Evolutionary conservation across 202 grass and related monocot species (phyloP), one percentile per base, ranked within the genome.

Genomic region (Cymbopogon flexuosus): DNA sequence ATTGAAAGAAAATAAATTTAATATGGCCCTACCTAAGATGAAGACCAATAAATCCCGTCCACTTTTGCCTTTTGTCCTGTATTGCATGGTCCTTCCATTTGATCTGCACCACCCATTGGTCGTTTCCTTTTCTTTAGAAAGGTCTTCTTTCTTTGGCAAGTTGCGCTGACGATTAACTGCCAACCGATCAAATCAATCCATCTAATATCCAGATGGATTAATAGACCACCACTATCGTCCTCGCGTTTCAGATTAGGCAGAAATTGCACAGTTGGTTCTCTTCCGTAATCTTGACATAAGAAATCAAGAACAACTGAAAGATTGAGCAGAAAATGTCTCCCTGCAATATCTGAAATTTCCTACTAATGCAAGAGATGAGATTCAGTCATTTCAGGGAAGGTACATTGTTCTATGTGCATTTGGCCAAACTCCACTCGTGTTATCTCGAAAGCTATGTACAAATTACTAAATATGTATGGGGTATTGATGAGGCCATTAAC

Each of bases 401-500:
- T 46, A 46, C 43, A 46, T 46, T 49, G 14, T 13, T 12, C 46
- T 56, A 59, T 58, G 13, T 61, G 59, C 21, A 78, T 81, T 67
- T 33, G 37, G 12, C 22, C 3, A 15, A 83, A 56, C 42, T 78
- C n/a, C 68, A 22, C 43, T 83, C 46, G 15, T 79, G 54, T 69
- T 89, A 71, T 83, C 79, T 63, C 40, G 42, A 54, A 42, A 43
- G 16, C 42, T 90, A 79, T 86, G 75, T 90, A 86, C 88, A 90
- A 86, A 90, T 79, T 75, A 71, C 75, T 52, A 81, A 45, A 65
- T 58, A 45, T 10, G 35, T 45, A 16, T 19, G 15, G 24, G 13
- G 14, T 37, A 72, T 39, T 58, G 72, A 43, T 81, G 66, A 65
- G 54, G 45, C 10, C 30, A 30, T 67, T 73, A 59, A 59, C 78